Conservation (phyloP, 352 stramenopile genomes). For the Pythium guiyangense region DNA sequence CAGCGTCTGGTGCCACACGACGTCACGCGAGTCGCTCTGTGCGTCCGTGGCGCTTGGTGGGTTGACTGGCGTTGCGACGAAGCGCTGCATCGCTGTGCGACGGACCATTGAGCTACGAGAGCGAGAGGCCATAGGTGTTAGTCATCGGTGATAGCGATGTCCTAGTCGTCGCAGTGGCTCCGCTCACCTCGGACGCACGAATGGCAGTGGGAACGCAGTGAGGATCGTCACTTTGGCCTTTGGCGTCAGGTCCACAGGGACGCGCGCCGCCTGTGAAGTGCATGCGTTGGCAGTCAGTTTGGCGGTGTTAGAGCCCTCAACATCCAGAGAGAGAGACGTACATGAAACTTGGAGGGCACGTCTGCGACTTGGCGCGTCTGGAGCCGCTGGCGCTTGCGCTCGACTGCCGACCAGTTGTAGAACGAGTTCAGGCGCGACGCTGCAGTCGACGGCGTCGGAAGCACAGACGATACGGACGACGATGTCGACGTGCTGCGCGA, state of each 20-base stretch:
- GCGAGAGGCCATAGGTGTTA: too few species aligned
- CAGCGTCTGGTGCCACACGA: slow-evolving; percentile 60
- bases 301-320: background rate
- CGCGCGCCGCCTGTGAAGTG: slow-evolving; percentile 21
- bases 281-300: background rate
- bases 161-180: background rate
- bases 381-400: slow-evolving; percentile 29
- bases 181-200: slow-evolving; percentile 45
- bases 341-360: slow-evolving; percentile 16
- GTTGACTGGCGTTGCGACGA: slow-evolving; percentile 7
- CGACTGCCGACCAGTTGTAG: slow-evolving; percentile 29
- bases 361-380: slow-evolving; percentile 12
- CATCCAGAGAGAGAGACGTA: slow-evolving; percentile 4
- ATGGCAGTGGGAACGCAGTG: slow-evolving; percentile 60
- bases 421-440: slow-evolving; percentile 11
- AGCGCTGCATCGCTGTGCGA: slow-evolving; percentile 26
- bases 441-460: slow-evolving; percentile 2
- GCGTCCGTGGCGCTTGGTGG: background rate
- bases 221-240: slow-evolving; percentile 59
- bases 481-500: slow-evolving; percentile 6
- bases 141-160: background rate
- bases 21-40: slow-evolving; percentile 12
- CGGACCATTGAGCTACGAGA: slow-evolving; percentile 28
- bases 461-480: slow-evolving; percentile 8
- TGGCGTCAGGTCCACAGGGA: slow-evolving; percentile 57